phyloP scores from a whole-genome alignment of 306 rosid species.

The Pueraria montana region DNA sequence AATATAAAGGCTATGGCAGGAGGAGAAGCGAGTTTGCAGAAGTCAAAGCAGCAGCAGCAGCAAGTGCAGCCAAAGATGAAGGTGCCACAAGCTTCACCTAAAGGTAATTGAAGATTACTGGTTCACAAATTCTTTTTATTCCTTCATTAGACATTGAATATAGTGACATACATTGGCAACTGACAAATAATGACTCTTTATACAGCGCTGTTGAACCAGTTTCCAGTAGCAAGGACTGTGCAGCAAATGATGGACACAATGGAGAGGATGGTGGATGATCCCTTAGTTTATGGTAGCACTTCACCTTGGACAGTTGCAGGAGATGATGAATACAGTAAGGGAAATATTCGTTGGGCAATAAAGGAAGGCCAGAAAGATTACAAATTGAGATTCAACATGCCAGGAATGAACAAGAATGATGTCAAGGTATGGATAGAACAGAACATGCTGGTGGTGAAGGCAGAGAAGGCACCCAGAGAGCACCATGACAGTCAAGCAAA shows the following conservation, averaged over 20 bases:
- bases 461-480: slow-evolving; percentile 39
- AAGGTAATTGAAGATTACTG: slow-evolving; percentile 41
- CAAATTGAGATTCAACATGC: slow-evolving; percentile 51
- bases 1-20: slow-evolving; percentile 44
- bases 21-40: slow-evolving; percentile 40
- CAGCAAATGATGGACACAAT: slow-evolving; percentile 58
- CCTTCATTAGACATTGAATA: neutral
- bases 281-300: slow-evolving; percentile 25
- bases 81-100: slow-evolving; percentile 43
- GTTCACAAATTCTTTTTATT: neutral
- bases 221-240: slow-evolving; percentile 52
- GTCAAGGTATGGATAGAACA: slow-evolving; percentile 55
- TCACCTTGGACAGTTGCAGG: slow-evolving; percentile 45
- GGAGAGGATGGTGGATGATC: slow-evolving; percentile 53
- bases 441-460: slow-evolving; percentile 51
- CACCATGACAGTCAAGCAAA: slow-evolving; percentile 42
- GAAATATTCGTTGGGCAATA: slow-evolving; percentile 50
- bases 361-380: slow-evolving; percentile 49
- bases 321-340: slow-evolving; percentile 37
- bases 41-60: slow-evolving; percentile 43
- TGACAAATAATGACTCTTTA: slow-evolving; percentile 27
- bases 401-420: slow-evolving; percentile 56
- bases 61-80: slow-evolving; percentile 32
- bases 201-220: slow-evolving; percentile 44
- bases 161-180: neutral